Conservation (phyloP, 139 green algal genomes). For the Edaphochlamys debaryana region DNA sequence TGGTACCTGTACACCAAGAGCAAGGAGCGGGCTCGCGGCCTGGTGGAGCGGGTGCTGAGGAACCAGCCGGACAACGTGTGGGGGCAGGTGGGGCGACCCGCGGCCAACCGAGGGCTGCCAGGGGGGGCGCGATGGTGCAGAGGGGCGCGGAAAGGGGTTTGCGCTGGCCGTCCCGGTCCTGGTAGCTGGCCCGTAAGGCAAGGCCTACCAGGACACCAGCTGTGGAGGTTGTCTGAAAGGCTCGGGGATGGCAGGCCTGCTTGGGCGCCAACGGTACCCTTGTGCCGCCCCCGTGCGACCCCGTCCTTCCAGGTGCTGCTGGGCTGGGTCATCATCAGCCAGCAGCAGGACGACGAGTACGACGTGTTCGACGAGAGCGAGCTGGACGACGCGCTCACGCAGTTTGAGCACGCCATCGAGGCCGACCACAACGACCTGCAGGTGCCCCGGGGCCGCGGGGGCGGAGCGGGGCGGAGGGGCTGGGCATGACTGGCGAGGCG, state of each 20-base stretch:
- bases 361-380: conserved; percentile 50
- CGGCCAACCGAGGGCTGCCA: background rate
- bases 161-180: no score
- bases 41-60: conserved; percentile 68
- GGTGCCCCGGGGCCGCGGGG: conserved; percentile 6
- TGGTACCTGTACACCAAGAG: conserved; percentile 61
- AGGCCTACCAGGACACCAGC: no score
- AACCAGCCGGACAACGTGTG: conserved; percentile 41
- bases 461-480: background rate
- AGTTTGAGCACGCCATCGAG: conserved; percentile 60
- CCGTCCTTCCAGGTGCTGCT: conserved; percentile 57
- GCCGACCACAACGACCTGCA: conserved; percentile 58
- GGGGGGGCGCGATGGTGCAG: background rate
- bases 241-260: no score
- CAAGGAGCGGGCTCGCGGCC: conserved; percentile 58
- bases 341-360: conserved; percentile 56
- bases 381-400: conserved; percentile 54
- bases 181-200: no score
- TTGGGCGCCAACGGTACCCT: no score
- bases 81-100: conserved; percentile 6
- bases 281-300: background rate
- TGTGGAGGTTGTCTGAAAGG: no score
- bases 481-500: background rate
- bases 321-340: conserved; percentile 71
- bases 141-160: background rate